Conservation (phyloP, 2,329 filamentous ascomycete species). For the Sporothrix pseudoabietina region DNA sequence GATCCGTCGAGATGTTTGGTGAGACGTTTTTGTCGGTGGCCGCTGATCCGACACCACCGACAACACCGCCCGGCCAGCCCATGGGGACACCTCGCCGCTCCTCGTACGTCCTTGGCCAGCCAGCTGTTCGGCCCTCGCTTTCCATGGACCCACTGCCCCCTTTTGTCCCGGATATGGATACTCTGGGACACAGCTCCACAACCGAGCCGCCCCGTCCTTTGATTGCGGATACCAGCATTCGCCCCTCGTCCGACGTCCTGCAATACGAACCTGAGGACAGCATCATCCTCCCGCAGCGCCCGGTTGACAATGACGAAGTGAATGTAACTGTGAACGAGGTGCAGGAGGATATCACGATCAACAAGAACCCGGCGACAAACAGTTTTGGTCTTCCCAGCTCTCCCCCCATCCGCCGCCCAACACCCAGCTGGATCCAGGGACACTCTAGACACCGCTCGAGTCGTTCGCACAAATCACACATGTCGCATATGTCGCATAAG, state of each 20-base stretch:
- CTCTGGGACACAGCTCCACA: constrained; percentile 39
- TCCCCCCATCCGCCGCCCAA: constrained; percentile 39
- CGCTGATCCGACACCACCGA: constrained; percentile 62
- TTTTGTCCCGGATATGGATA: constrained; percentile 52
- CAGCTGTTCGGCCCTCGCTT: constrained; percentile 44
- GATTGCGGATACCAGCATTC: neutral
- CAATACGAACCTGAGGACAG: constrained; percentile 40
- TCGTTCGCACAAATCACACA: constrained; percentile 49
- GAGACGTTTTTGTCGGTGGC: constrained; percentile 54
- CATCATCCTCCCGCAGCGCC: constrained; percentile 38
- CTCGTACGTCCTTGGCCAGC: constrained; percentile 57
- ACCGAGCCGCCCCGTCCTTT: neutral
- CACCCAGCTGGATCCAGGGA: constrained; percentile 42
- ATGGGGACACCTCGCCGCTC: constrained; percentile 55
- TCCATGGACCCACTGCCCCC: constrained; percentile 50
- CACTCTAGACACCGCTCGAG: constrained; percentile 54
- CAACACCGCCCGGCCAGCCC: constrained; percentile 56
- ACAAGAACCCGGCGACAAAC: constrained; percentile 9
- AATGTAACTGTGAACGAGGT: constrained; percentile 8
- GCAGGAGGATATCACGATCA: constrained; percentile 2
- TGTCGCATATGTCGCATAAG: constrained; percentile 53
- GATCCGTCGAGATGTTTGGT: constrained; percentile 51
- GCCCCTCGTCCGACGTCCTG: constrained; percentile 29
- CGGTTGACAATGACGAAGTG: constrained; percentile 36
- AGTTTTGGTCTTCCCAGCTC: constrained; percentile 27